These are phyloP conservation scores for Vinca major DNA, from an alignment of 305 asterid genomes.

Conservation along the genomic window DNA sequence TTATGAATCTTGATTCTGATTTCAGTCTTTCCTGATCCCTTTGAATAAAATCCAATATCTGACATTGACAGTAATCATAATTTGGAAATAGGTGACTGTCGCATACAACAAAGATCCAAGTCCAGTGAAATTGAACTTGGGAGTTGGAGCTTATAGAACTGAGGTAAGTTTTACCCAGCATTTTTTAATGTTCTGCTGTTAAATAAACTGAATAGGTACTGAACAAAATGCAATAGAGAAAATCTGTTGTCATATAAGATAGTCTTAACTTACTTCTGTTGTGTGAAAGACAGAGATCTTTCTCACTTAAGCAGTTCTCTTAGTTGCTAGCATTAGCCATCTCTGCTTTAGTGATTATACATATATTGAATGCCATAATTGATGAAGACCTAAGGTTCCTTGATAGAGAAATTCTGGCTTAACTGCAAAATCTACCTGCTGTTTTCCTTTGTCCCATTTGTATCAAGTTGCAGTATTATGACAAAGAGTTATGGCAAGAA, in stretches of 20 bases:
- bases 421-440: background rate
- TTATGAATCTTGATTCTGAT: background rate
- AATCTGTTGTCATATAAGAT: background rate
- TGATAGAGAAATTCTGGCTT: background rate
- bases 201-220: background rate
- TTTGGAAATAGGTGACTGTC: constrained; percentile 63
- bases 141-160: constrained; percentile 96
- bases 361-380: background rate
- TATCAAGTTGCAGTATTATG: background rate
- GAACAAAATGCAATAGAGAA: background rate
- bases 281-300: background rate
- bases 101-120: constrained; percentile 82
- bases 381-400: background rate
- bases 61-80: background rate
- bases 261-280: background rate
- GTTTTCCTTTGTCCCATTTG: background rate
- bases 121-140: constrained; percentile 82
- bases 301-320: background rate
- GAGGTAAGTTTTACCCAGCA: constrained; percentile 40
- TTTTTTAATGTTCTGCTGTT: background rate
- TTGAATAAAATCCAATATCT: background rate
- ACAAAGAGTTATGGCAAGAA: background rate
- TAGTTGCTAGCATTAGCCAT: background rate
- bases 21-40: background rate
- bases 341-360: background rate